A percentile compares a stretch with the other conserved stretches of the same genome.
Conservation (phyloP, 2,329 filamentous ascomycete species). For the Chaetomiaceae sp. region DNA sequence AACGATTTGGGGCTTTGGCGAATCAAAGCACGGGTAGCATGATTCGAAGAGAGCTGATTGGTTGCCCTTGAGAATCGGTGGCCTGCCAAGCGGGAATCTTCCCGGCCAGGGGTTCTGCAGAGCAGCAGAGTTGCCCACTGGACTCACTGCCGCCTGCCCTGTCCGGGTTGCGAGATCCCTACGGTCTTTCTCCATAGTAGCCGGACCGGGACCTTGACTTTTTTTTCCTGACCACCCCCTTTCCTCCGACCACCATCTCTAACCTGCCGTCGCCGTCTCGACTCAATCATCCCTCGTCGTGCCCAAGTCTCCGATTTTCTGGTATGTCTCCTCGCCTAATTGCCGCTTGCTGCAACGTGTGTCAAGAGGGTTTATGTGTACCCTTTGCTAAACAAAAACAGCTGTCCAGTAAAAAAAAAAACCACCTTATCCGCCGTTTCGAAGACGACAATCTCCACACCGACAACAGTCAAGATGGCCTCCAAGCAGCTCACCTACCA, state of each 20-base stretch:
- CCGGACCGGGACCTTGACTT: slow-evolving; percentile 11
- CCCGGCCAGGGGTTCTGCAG: slow-evolving; percentile 16
- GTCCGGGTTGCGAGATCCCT: slow-evolving; percentile 12
- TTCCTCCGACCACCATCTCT: slow-evolving; percentile 9
- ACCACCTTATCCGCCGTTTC: slow-evolving; percentile 6
- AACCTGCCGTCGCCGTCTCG: slow-evolving; percentile 4
- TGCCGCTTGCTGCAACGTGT: background rate
- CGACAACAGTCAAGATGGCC: slow-evolving; percentile 36
- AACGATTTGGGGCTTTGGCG: slow-evolving; percentile 11
- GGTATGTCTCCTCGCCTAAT: slow-evolving; percentile 13
- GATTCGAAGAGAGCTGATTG: too few relatives aligned
- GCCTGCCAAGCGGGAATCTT: slow-evolving; percentile 8
- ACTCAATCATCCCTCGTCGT: slow-evolving; percentile 6
- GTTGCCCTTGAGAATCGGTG: slow-evolving; percentile 7
- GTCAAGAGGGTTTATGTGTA: too few relatives aligned
- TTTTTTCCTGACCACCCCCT: slow-evolving; percentile 13
- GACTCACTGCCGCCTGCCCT: slow-evolving; percentile 14
- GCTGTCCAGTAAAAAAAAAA: slow-evolving; percentile 21
- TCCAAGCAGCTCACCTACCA: slow-evolving; percentile 63
- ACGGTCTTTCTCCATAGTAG: slow-evolving; percentile 14
- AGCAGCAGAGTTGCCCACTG: slow-evolving; percentile 9
- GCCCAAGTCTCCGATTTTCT: slow-evolving; percentile 15
- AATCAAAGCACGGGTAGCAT: slow-evolving; percentile 19
- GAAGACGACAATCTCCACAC: slow-evolving; percentile 14
- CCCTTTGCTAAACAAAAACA: slow-evolving; percentile 7